Conservation (phyloP, 2,329 filamentous ascomycete genomes). For the Colletotrichum simmondsii region DNA sequence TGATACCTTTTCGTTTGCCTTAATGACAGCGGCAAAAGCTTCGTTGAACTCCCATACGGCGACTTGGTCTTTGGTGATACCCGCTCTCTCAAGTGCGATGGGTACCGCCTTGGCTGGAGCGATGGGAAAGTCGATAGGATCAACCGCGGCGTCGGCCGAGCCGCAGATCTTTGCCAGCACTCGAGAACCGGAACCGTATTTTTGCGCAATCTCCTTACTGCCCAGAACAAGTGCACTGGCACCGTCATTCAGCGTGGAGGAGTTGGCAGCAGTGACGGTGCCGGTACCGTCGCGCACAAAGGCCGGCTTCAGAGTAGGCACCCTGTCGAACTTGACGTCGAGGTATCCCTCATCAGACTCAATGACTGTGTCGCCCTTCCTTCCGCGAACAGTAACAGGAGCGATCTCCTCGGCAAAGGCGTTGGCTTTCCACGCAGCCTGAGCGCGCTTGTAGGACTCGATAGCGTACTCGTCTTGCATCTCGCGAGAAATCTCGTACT, state of each 20-base stretch:
- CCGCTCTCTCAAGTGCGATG: conserved; percentile 86
- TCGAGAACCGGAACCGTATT: conserved; percentile 81
- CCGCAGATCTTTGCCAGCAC: conserved; percentile 89
- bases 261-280: conserved; percentile 94
- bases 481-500: conserved; percentile 81
- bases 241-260: conserved; percentile 94
- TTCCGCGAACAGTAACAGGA: conserved; percentile 84
- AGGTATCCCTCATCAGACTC: conserved; percentile 90
- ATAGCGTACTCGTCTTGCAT: conserved; percentile 94
- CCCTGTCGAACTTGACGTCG: conserved; percentile 87
- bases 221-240: conserved; percentile 89
- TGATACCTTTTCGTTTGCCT: conserved; percentile 86
- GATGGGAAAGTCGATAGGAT: conserved; percentile 93
- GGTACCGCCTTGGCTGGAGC: conserved; percentile 94
- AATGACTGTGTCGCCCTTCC: conserved; percentile 84
- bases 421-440: conserved; percentile 86
- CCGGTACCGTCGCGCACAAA: conserved; percentile 88
- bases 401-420: conserved; percentile 91
- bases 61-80: conserved; percentile 91
- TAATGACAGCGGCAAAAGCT: conserved; percentile 94
- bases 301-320: conserved; percentile 87
- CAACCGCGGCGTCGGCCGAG: conserved; percentile 89
- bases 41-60: conserved; percentile 99
- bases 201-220: conserved; percentile 81
- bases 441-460: conserved; percentile 86